phyloP scores from a whole-genome alignment of 441 rosid species.

The Mallotus repandus region DNA sequence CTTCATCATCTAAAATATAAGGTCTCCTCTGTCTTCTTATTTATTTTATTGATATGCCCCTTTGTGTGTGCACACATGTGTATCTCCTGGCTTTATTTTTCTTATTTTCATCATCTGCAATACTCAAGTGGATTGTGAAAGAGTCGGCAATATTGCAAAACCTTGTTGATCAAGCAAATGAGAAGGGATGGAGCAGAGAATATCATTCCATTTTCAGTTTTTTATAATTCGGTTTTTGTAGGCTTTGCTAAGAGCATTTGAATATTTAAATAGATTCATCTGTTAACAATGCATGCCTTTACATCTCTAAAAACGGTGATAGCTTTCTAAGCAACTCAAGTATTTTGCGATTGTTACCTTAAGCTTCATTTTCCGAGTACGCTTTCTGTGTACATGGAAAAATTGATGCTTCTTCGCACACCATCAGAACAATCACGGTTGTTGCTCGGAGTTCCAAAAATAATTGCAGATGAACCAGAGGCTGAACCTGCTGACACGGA shows the following conservation, averaged over 20 bases:
- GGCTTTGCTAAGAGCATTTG: background rate
- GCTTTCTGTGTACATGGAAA: conserved; percentile 35
- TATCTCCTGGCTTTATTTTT: background rate
- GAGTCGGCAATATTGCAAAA: conserved; percentile 41
- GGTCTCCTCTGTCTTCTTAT: background rate
- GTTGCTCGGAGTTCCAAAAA: conserved; percentile 41
- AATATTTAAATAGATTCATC: background rate
- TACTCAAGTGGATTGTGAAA: conserved; percentile 38
- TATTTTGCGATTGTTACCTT: conserved; percentile 28
- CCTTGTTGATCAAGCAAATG: conserved; percentile 41
- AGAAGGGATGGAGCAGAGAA: conserved; percentile 58
- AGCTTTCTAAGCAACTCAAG: background rate
- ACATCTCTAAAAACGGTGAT: background rate
- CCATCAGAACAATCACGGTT: conserved; percentile 48
- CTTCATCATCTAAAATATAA: background rate
- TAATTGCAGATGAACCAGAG: conserved; percentile 38
- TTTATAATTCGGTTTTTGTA: background rate
- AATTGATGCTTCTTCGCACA: conserved; percentile 36
- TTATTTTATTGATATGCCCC: background rate
- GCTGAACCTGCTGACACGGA: conserved; percentile 22
- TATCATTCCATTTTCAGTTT: conserved; percentile 44
- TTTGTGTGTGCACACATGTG: background rate
- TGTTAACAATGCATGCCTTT: background rate
- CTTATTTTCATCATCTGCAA: background rate
- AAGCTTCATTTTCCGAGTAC: conserved; percentile 32